Percentiles rank a stretch among this genome's conserved stretches.
Conservation (phyloP, 768 basidiomycete species). For the Mycena vulgaris region DNA sequence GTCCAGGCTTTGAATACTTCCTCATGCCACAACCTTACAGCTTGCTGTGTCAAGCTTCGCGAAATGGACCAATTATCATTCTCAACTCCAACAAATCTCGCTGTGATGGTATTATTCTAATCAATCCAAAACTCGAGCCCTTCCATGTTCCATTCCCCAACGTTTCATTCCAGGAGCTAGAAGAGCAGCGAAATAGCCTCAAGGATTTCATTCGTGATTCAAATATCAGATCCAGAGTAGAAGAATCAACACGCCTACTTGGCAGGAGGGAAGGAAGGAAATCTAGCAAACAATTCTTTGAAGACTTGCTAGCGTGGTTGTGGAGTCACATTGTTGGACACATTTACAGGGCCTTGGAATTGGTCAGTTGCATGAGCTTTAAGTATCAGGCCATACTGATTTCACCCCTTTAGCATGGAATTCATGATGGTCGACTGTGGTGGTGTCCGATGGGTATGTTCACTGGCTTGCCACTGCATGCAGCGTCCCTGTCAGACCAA, state of each 20-base stretch:
- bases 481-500: too few species aligned
- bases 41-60: background rate
- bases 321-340: background rate
- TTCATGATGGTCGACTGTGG: too few species aligned
- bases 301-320: background rate
- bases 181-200: background rate
- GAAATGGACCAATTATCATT: slow-evolving; percentile 3
- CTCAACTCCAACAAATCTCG: background rate
- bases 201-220: background rate
- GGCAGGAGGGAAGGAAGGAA: background rate
- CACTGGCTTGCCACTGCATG: too few species aligned
- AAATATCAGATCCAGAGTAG: background rate
- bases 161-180: background rate
- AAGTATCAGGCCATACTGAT: too few species aligned
- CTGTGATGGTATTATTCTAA: slow-evolving; percentile 7
- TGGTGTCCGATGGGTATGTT: too few species aligned
- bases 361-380: background rate
- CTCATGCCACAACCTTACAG: background rate
- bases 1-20: slow-evolving; percentile 9
- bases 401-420: too few species aligned
- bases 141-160: background rate
- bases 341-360: slow-evolving; percentile 5
- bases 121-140: background rate
- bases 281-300: background rate
- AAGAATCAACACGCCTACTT: background rate